Conservation (phyloP, 352 stramenopile species). For the Phytophthora pseudosyringae region DNA sequence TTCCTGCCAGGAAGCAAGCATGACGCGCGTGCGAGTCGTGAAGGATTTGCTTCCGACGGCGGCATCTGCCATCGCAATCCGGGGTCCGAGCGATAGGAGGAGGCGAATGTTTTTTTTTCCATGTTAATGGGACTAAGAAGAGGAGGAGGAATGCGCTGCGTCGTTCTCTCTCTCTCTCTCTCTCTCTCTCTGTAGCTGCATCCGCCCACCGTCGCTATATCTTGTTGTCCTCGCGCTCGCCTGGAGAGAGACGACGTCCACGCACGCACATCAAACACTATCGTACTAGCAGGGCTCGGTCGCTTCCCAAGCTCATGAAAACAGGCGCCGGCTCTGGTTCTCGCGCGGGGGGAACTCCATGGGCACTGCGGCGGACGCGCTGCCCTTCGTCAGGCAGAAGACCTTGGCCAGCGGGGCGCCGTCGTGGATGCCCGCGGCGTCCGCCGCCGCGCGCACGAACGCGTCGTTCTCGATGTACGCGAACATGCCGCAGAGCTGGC, state of each 20-base stretch:
- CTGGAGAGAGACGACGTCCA: slow-evolving; percentile 12
- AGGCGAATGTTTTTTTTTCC: slow-evolving; percentile 25
- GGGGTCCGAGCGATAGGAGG: not conserved
- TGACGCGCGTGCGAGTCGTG: not conserved
- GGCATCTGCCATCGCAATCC: not conserved
- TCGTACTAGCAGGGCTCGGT: slow-evolving; percentile 26
- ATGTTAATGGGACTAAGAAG: slow-evolving; percentile 27
- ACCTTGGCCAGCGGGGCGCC: slow-evolving; percentile 41
- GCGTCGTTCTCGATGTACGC: slow-evolving; percentile 51
- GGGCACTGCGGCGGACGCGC: slow-evolving; percentile 33
- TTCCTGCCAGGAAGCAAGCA: not conserved
- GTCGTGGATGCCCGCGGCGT: slow-evolving; percentile 24
- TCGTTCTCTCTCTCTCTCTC: slow-evolving; percentile 2
- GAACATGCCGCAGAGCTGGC: slow-evolving; percentile 51
- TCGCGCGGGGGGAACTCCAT: slow-evolving; percentile 50
- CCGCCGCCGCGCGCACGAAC: slow-evolving; percentile 40
- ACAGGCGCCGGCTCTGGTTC: slow-evolving; percentile 39
- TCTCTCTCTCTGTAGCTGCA: slow-evolving; percentile 3
- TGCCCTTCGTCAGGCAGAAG: slow-evolving; percentile 43
- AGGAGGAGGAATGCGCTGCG: slow-evolving; percentile 2
- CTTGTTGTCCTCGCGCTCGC: slow-evolving; percentile 1
- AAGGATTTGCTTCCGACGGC: slow-evolving; percentile 18
- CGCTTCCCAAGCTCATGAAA: slow-evolving; percentile 29
- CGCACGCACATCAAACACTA: slow-evolving; percentile 32
- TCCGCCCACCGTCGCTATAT: not conserved